Evolutionary conservation across 495 filamentous ascomycete genomes (phyloP), one percentile per base, ranked within the genome.

Genomic region (Haplographium delicatum): DNA sequence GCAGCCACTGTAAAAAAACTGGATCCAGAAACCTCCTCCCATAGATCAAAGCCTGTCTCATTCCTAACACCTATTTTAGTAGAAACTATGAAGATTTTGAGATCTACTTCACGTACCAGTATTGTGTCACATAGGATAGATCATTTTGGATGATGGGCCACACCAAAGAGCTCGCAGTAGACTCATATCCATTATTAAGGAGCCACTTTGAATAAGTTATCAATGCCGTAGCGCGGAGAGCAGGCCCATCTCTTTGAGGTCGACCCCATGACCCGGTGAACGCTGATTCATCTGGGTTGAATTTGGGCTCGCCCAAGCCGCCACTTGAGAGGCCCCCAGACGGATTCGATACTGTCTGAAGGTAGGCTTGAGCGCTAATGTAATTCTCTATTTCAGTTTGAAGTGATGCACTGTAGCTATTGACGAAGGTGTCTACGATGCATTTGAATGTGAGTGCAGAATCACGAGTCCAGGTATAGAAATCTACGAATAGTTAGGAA

Each of bases 381-480:
- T 80, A 83, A 40, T 78, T 63, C 44, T 78, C 64, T 33, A 83
- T 75, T 8, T 64, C 51, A 10, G 64, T 56, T 45, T 68, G 69
- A 27, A 79, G 59, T 26, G 58, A 59, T 0, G 56, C 56, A 34
- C 75, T 61, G 38, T 58, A 62, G 44, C 65, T 68, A 16, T 61
- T 51, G 31, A 66, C 65, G 54, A 78, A 79, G 19, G 64, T 62
- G 47, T 80, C 75, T 19, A 80, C 64, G 10, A 84, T 59, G 28
- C 67, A 67, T 44, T 80, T 79, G 54, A 78, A 64, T 0, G 74
- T 78, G 22, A 84, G 63, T 5, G 75, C 77, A 0, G 78, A 70
- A 54, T 84, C 81, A 31, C 80, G 74, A 44, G 77, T 76, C 81
- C 81, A 84, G 0, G 79, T 78, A 50, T 78, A 83, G 54, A 71